phyloP scores from a whole-genome alignment of 371 early-diverging fungal genomes.

The Smittium culicis region DNA sequence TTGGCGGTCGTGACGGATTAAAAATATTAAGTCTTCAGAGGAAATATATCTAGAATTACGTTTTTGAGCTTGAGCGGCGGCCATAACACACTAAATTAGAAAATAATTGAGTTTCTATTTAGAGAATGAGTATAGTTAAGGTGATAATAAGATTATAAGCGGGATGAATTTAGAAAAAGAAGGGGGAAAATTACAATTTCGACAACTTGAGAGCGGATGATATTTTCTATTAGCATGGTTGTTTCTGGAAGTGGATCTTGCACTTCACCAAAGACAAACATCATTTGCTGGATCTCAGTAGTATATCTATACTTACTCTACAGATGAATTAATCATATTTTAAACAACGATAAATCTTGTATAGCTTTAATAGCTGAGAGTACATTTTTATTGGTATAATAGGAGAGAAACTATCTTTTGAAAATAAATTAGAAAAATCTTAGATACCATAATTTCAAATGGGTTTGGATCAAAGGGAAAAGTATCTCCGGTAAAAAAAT shows the following conservation, averaged over 20 bases:
- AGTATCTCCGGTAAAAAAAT: no score
- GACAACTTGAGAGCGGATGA: constrained; percentile 86
- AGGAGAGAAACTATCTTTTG: no score
- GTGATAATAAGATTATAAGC: background rate
- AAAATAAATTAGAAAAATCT: no score
- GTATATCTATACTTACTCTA: constrained; percentile 32
- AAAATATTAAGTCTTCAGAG: constrained; percentile 90
- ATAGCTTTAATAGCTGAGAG: no score
- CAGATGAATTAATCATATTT: no score
- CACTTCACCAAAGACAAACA: constrained; percentile 95
- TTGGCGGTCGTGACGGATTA: constrained; percentile 86
- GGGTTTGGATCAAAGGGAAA: no score
- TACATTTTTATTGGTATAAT: no score
- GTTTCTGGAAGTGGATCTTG: constrained; percentile 77
- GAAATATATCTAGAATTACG: constrained; percentile 66
- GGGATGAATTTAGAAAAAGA: background rate
- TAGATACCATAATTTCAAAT: no score
- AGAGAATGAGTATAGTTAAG: constrained; percentile 8
- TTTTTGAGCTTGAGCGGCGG: constrained; percentile 68
- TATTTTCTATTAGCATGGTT: constrained; percentile 77
- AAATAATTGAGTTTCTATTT: background rate
- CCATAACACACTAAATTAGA: constrained; percentile 70
- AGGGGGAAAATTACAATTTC: constrained; percentile 54
- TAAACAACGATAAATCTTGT: no score
- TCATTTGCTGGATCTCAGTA: constrained; percentile 89